Percentiles rank a stretch among this genome's conserved stretches.
Conservation (phyloP, 2,329 filamentous ascomycete genomes). For the Ascochyta fabae region DNA sequence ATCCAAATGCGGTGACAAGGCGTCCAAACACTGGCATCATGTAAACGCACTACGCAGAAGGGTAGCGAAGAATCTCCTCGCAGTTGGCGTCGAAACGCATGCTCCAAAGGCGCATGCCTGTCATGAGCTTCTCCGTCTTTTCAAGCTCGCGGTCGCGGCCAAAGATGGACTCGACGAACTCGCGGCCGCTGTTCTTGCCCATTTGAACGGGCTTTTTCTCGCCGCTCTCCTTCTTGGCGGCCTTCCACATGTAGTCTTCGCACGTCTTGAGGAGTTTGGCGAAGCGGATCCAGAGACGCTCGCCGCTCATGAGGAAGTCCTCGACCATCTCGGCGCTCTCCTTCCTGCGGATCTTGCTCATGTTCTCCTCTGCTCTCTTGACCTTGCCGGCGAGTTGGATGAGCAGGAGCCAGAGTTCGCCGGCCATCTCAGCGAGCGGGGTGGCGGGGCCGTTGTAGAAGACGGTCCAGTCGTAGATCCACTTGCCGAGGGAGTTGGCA, state of each 20-base stretch:
- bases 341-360: conserved; percentile 71
- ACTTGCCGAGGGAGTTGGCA: conserved; percentile 95
- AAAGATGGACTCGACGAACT: conserved; percentile 96
- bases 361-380: conserved; percentile 83
- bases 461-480: conserved; percentile 99
- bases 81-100: conserved; percentile 96
- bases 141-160: conserved; percentile 88
- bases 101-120: conserved; percentile 84
- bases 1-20: conserved; percentile 38
- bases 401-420: conserved; percentile 91
- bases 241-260: conserved; percentile 94
- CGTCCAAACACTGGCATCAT: conserved; percentile 25
- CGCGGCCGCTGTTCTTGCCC: conserved; percentile 88
- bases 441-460: conserved; percentile 83
- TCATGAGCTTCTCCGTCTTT: conserved; percentile 92
- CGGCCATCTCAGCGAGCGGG: conserved; percentile 87
- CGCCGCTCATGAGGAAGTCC: conserved; percentile 88
- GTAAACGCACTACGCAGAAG: conserved; percentile 44
- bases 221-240: conserved; percentile 71
- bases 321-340: conserved; percentile 83
- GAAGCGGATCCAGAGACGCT: conserved; percentile 84
- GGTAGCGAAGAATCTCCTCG: conserved; percentile 77
- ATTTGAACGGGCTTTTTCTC: conserved; percentile 70
- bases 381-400: conserved; percentile 95
- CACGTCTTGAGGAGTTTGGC: conserved; percentile 87